These are phyloP conservation scores for Begonia loranthoides DNA, from an alignment of 306 rosid genomes.

Conservation along the genomic window DNA sequence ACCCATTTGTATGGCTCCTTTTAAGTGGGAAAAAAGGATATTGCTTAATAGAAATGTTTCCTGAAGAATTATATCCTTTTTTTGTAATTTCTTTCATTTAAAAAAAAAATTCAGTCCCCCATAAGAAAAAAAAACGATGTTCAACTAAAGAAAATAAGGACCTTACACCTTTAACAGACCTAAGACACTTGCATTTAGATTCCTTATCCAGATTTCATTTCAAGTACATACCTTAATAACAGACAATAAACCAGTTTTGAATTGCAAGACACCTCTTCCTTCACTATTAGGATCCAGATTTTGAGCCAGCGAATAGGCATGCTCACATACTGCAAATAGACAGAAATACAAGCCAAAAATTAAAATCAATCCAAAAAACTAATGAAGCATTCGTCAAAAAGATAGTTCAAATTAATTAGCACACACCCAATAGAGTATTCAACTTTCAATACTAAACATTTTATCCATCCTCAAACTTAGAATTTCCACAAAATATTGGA, in stretches of 20 bases:
- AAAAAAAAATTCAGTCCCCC: too few species aligned
- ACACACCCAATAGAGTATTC: background rate
- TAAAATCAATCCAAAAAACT: constrained; percentile 1
- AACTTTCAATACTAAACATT: background rate
- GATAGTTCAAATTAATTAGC: background rate
- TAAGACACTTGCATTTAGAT: too few species aligned
- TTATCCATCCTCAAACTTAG: too few species aligned
- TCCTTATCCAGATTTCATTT: background rate
- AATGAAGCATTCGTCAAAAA: constrained; percentile 1
- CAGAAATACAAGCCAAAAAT: constrained; percentile 7
- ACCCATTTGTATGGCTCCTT: too few species aligned
- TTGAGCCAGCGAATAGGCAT: constrained; percentile 85
- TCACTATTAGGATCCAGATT: constrained; percentile 91
- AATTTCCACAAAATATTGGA: too few species aligned
- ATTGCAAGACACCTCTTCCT: constrained; percentile 95
- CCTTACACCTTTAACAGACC: too few species aligned
- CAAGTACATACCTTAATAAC: constrained; percentile 64
- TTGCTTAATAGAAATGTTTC: too few species aligned
- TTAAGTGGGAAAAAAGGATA: too few species aligned
- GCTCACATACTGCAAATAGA: constrained; percentile 73
- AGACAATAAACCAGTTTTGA: constrained; percentile 94
- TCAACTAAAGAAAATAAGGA: too few species aligned
- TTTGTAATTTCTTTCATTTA: too few species aligned
- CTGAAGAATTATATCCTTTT: too few species aligned
- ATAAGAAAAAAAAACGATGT: too few species aligned